Evolutionary conservation across 495 filamentous ascomycete genomes (phyloP), one percentile per base, ranked within the genome.

Genomic region (Talaromyces borbonicus): DNA sequence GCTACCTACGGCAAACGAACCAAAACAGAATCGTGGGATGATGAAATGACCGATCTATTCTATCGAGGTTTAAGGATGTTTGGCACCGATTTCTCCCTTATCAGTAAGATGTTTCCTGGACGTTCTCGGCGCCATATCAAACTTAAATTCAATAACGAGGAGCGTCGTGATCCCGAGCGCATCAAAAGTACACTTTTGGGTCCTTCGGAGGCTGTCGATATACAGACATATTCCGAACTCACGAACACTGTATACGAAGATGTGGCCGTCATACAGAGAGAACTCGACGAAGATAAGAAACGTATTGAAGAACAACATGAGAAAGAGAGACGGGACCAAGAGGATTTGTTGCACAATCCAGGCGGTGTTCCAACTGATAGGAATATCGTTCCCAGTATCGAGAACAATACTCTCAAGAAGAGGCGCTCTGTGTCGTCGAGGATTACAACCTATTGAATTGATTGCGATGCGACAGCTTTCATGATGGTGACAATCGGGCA

Each of bases 21-120:
- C 41, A 81, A 83, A 55, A 74, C 78, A 9, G 75, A 85, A 46
- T 71, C 76, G 2, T 98, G 92, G 92, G 77, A 79, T 39, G 76
- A 79, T 18, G 80, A 81, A 8, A 69, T 80, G 38, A 95, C 86
- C 2, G 85, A 90, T 24, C 64, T 79, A 22, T 97, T 97, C 64
- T 97, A 94, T 58, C 72, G 84, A 15, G 83, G 83, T 0, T 68
- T 98, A 2, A 68, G 75, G 22, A 87, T 85, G 75, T 95, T 93
- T 57, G 93, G 92, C 22, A 95, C 89, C 0, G 89, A 97, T 58
- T 97, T 97, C 58, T 77, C 81, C 61, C 84, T 87, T 52, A 93
- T 98, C 54, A 77, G 78, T 53, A 80, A 77, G 49, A 71, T 95
- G 71, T 95, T 98, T 56, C 79, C 80, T 0, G 78, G 78, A 23